Base-by-base conservation (phyloP, 2,329 filamentous ascomycete species). In the Venturia nashicola region DNA sequence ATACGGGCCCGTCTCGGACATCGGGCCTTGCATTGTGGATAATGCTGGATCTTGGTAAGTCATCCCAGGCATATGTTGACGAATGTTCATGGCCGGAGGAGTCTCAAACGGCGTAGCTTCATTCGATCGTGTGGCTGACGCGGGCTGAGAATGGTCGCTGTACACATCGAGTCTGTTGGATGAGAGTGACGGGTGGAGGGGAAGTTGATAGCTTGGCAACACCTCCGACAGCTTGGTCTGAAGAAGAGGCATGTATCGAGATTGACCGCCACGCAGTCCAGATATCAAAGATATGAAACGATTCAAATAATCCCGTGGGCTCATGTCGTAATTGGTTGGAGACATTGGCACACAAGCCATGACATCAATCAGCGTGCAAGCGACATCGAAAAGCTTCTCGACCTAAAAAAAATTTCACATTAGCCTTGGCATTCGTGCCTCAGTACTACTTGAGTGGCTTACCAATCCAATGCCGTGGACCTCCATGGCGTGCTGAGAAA, bases 361-460 rank as follows among this genome's bases (percentile, higher is more conserved):
- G 27, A 90, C 86, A 67, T 93, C 88, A 8, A 83, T 87, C 66
- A 94, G 79, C 18, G 86, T 85, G 72, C 83, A 88, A 14, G 89
- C 85, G 43, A 92, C 83, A 68, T 92, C 88, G 69, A 94, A 83
- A 14, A 96, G 76, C 72, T 93, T 93, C 71, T 92, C 89, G 66
- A 94, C 85, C 83, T 87, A 68, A 14, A 20, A 1, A 5, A 32
- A 16, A 46, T 11, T 11, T 46, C 39, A 34, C 20, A 40, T 44
- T 18, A 34, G 44, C 40, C 23, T 55, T 18, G 36, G 23, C 16
- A 46, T 20, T 27, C 51, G 32, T 40, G 40, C 7, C 16, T 11
- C n/a, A 18, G 23, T 4, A 36, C 23, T 43, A 32, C 39, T 67
- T 65, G 39, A n/a, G 2, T 20, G 65, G 78, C 85, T 73, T 76